Conservation (phyloP, 2,329 filamentous ascomycete genomes). For the Neonectria punicea region DNA sequence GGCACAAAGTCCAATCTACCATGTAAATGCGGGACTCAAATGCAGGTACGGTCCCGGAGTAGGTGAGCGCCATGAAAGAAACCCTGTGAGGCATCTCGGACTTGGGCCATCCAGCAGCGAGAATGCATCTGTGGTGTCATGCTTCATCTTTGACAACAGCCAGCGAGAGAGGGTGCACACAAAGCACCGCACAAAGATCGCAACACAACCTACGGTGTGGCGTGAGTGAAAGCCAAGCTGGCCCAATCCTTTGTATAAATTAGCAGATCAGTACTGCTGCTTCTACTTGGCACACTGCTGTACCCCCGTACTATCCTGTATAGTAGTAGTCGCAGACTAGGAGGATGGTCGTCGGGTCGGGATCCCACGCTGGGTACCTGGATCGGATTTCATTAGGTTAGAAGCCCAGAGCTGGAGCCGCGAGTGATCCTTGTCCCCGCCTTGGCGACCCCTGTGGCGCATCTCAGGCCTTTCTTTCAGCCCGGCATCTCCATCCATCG, state of each 20-base stretch:
- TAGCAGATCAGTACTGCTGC: background rate
- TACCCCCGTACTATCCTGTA: background rate
- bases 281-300: background rate
- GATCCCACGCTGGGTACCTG: background rate
- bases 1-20: slow-evolving; percentile 15
- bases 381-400: background rate
- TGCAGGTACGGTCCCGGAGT: slow-evolving; percentile 13
- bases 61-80: background rate
- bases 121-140: background rate
- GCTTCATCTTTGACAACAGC: slow-evolving; percentile 3
- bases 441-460: slow-evolving; percentile 19
- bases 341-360: background rate
- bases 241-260: background rate
- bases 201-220: slow-evolving; percentile 15
- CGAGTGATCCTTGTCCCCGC: background rate
- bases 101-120: background rate
- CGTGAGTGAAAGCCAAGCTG: background rate
- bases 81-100: background rate
- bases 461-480: background rate
- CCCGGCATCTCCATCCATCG: slow-evolving; percentile 18
- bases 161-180: background rate
- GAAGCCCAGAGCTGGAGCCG: background rate
- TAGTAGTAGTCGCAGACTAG: slow-evolving; percentile 1
- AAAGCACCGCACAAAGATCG: background rate
- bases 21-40: slow-evolving; percentile 21